A percentile compares a stretch with the other conserved stretches of the same genome.
Conservation (phyloP, 805 yeast species). For the Candida peoriensis region DNA sequence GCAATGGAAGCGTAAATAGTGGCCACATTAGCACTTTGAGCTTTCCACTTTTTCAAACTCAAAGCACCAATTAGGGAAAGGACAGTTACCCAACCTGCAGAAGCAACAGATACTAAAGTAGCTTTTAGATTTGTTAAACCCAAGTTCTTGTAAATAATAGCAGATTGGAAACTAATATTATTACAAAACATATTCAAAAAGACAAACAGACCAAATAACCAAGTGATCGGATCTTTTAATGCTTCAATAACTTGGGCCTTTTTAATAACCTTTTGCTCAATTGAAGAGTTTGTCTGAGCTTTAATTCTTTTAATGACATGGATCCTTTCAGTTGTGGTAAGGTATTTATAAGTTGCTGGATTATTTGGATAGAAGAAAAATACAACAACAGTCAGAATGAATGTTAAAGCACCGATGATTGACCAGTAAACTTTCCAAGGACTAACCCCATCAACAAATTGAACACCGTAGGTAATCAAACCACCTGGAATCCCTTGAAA, state of each 20-base stretch:
- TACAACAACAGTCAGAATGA: slow-evolving; percentile 26
- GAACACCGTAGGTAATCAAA: slow-evolving; percentile 12
- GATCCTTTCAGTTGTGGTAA: slow-evolving; percentile 37
- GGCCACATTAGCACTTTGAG: slow-evolving; percentile 27
- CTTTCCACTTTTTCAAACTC: slow-evolving; percentile 24
- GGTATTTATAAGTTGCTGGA: slow-evolving; percentile 39
- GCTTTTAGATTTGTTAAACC: slow-evolving; percentile 34
- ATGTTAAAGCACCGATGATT: slow-evolving; percentile 42
- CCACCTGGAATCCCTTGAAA: slow-evolving; percentile 12
- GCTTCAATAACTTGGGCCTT: slow-evolving; percentile 35
- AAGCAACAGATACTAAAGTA: slow-evolving; percentile 44
- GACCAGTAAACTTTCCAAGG: slow-evolving; percentile 46
- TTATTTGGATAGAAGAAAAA: slow-evolving; percentile 41
- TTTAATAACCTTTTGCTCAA: slow-evolving; percentile 37
- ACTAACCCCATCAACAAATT: slow-evolving; percentile 12
- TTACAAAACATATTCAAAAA: slow-evolving; percentile 41
- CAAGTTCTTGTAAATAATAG: slow-evolving; percentile 35
- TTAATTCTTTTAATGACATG: slow-evolving; percentile 36
- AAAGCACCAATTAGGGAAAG: slow-evolving; percentile 29
- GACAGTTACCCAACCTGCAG: slow-evolving; percentile 19
- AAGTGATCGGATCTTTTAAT: slow-evolving; percentile 34
- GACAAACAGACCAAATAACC: slow-evolving; percentile 29
- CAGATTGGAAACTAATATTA: slow-evolving; percentile 41
- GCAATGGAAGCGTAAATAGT: slow-evolving; percentile 17
- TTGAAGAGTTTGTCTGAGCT: slow-evolving; percentile 30